A percentile compares a stretch with the other conserved stretches of the same genome.
phyloP scores from a whole-genome alignment of 2,329 filamentous ascomycete genomes.

The Trichophyton benhamiae region DNA sequence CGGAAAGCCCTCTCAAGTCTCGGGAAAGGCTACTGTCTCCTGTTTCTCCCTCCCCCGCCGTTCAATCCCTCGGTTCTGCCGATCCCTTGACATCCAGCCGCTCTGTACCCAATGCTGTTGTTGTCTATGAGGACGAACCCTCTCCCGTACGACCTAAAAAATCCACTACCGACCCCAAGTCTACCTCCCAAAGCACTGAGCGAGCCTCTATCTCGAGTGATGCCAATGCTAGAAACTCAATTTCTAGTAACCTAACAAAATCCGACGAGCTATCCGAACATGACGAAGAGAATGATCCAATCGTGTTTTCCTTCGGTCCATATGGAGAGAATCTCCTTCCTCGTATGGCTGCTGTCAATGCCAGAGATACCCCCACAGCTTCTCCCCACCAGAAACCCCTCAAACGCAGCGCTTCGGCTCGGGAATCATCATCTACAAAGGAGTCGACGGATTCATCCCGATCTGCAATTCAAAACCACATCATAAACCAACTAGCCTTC shows the following conservation, averaged over 20 bases:
- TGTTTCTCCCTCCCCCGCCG: conserved; percentile 55
- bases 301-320: conserved; percentile 82
- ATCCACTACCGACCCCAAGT: conserved; percentile 15
- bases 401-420: conserved; percentile 13
- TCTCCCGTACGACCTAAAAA: conserved; percentile 40
- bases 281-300: conserved; percentile 88
- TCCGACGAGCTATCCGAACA: conserved; percentile 61
- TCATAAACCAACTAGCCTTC: conserved; percentile 89
- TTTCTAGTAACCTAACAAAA: conserved; percentile 24
- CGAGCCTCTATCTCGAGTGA: conserved; percentile 22
- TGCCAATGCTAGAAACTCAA: conserved; percentile 23
- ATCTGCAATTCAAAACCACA: conserved; percentile 53
- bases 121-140: conserved; percentile 61
- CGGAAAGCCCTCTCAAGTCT: conserved; percentile 42
- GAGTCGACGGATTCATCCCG: conserved; percentile 15
- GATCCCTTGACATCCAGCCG: conserved; percentile 34
- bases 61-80: conserved; percentile 34
- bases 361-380: conserved; percentile 51
- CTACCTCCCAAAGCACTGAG: conserved; percentile 25
- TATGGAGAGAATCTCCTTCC: conserved; percentile 77
- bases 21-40: conserved; percentile 58
- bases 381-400: conserved; percentile 19
- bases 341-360: conserved; percentile 64
- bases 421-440: conserved; percentile 19
- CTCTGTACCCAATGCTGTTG: conserved; percentile 32